phyloP scores from a whole-genome alignment of 2,329 filamentous ascomycete species.

The Venturia nashicola region DNA sequence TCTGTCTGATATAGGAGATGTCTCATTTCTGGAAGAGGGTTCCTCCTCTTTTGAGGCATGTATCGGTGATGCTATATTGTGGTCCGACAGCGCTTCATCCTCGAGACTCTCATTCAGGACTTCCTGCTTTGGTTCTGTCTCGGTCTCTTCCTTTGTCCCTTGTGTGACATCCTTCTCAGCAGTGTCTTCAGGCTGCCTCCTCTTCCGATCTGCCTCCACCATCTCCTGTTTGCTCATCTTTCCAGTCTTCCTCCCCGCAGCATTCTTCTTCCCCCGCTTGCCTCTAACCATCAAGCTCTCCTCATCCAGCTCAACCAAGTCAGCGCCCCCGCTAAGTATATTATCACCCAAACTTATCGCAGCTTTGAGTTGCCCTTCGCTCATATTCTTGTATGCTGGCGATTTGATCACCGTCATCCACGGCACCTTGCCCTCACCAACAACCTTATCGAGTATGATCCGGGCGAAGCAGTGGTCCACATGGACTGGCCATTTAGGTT shows the following conservation, averaged over 20 bases:
- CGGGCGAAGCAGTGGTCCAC: constrained; percentile 34
- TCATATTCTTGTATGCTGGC: constrained; percentile 34
- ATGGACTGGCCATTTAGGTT: constrained; percentile 30
- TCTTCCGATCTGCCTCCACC: constrained; percentile 8
- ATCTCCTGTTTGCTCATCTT: constrained; percentile 2
- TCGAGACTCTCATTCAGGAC: not conserved
- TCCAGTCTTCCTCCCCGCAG: constrained; percentile 11
- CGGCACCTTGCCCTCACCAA: constrained; percentile 24
- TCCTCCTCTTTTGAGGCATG: not conserved
- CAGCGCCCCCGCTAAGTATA: constrained; percentile 24
- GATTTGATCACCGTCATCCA: constrained; percentile 30
- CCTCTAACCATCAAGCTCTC: constrained; percentile 28
- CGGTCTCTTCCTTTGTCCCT: not conserved
- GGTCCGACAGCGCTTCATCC: not conserved
- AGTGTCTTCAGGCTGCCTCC: not conserved
- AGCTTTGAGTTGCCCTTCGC: constrained; percentile 21
- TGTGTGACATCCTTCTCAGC: not conserved
- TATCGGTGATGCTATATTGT: not conserved
- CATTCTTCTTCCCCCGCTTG: constrained; percentile 16
- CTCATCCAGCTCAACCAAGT: constrained; percentile 28
- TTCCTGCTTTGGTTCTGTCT: not conserved
- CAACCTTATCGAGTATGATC: constrained; percentile 31
- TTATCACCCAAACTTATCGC: constrained; percentile 27
- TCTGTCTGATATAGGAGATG: not conserved
- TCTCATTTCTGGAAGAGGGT: not conserved